phyloP scores from a whole-genome alignment of 2,329 filamentous ascomycete species.

The Tolypocladium capitatum region DNA sequence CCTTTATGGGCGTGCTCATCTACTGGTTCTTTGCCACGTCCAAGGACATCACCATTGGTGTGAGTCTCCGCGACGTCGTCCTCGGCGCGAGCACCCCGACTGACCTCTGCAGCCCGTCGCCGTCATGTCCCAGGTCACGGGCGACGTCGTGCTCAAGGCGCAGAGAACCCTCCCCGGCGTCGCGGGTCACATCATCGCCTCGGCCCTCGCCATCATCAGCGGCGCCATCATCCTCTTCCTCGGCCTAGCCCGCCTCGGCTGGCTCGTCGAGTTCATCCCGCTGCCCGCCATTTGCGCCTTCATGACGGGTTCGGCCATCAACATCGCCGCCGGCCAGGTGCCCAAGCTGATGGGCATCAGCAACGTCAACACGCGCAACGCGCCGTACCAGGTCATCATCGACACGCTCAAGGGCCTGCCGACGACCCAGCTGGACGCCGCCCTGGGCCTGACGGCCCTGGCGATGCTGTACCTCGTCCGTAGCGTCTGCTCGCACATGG shows the following conservation, averaged over 20 bases:
- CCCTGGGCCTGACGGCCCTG: conserved; percentile 58
- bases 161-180: conserved; percentile 24
- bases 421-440: conserved; percentile 50
- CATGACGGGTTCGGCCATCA: conserved; percentile 40
- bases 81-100: not conserved
- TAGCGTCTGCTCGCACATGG: conserved; percentile 45
- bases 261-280: conserved; percentile 41
- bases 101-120: conserved; percentile 32
- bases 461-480: conserved; percentile 56
- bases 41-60: conserved; percentile 78
- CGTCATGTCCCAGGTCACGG: conserved; percentile 39
- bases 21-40: conserved; percentile 99
- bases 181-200: conserved; percentile 29
- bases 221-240: conserved; percentile 35
- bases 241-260: conserved; percentile 36
- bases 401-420: conserved; percentile 33
- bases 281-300: conserved; percentile 39
- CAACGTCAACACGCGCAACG: conserved; percentile 33
- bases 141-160: conserved; percentile 30
- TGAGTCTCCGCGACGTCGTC: conserved; percentile 26
- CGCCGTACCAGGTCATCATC: conserved; percentile 37
- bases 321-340: conserved; percentile 35
- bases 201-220: conserved; percentile 32
- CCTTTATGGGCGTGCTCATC: conserved; percentile 86
- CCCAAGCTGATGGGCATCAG: conserved; percentile 37